Evolutionary conservation across 108 stramenopile species (phyloP), one percentile per base, ranked within the genome.

Genomic region (Cyclotella kingstonii): DNA sequence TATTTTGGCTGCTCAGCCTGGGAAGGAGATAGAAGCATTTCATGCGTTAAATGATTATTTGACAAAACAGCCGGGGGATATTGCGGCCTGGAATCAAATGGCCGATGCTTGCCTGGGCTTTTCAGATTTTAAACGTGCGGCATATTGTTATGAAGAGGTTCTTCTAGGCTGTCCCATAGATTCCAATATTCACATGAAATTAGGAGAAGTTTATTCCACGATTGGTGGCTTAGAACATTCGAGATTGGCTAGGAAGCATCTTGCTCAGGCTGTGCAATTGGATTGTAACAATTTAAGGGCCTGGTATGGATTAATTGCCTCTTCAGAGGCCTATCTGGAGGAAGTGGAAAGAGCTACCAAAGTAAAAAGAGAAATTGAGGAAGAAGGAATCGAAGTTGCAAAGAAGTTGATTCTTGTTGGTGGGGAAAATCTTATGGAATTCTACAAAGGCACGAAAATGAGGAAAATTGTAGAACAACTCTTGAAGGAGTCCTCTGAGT

Each of bases 111-210:
- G 85, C 35, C 51, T 84, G 53, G 48, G 70, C 18, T 43, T 79
- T 12, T 86, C 80, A 0, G 91, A 93, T 59, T 87, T 68, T 47
- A 75, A 78, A 45, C 86, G 81, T 8, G 91, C 87, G 4, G 80
- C 82, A 9, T 89, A 81, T 68, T 81, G 83, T n/a, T 79, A 80
- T 54, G 91, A 93, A 52, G 87, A 93, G 66, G 84, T 89, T 22
- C 53, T 89, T 26, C 53, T 93, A 60, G 84, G 75, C 11, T 79
- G 82, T 74, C 91, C 91, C 3, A 57, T 87, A 39, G 87, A 89
- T 56, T 66, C 86, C 1, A 43, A 60, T 26, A 40, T 89, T 5
- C 91, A 93, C 53, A 35, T 54, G 8, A 74, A 72, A 49, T 53
- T 89, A 34, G 91, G 83, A 3, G 91, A 93, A 65, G 81, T 79